A percentile compares a stretch with the other conserved stretches of the same genome.
Conservation (phyloP, 495 filamentous ascomycete genomes). For the Tetracladium marchalianum region DNA sequence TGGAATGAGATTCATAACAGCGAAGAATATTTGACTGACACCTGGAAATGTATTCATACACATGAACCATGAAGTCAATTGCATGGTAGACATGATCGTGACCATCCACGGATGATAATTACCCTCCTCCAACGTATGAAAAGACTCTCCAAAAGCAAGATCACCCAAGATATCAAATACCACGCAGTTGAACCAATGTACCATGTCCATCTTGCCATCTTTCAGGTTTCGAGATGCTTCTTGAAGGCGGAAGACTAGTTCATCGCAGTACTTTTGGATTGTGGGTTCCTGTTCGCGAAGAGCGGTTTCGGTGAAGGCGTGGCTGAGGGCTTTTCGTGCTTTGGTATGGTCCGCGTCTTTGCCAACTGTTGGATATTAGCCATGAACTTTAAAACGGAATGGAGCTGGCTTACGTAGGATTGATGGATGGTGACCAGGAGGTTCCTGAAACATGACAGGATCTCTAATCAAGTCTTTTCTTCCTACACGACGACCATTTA, state of each 20-base stretch:
- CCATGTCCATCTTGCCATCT: conserved; percentile 11
- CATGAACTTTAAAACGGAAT: no score
- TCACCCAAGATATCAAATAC: conserved; percentile 41
- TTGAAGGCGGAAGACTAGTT: conserved; percentile 31
- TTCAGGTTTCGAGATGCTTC: not conserved
- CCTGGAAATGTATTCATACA: not conserved
- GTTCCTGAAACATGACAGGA: no score
- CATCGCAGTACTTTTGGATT: conserved; percentile 33
- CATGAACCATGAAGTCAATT: no score
- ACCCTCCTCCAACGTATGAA: conserved; percentile 34
- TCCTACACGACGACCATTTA: no score
- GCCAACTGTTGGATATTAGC: no score
- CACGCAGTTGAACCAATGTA: conserved; percentile 34
- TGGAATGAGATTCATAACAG: no score
- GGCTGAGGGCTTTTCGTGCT: conserved; percentile 3
- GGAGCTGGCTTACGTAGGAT: no score
- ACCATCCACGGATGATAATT: conserved; percentile 24
- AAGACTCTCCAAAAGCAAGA: conserved; percentile 38
- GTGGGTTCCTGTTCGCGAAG: conserved; percentile 36
- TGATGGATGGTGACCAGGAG: no score
- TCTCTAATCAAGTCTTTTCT: no score
- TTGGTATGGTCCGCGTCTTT: no score
- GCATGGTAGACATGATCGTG: conserved; percentile 3
- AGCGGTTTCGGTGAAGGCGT: conserved; percentile 42
- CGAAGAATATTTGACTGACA: conserved; percentile 2